These are phyloP conservation scores for Vinca minor DNA, from an alignment of 257 asterid genomes.

Conservation along the genomic window DNA sequence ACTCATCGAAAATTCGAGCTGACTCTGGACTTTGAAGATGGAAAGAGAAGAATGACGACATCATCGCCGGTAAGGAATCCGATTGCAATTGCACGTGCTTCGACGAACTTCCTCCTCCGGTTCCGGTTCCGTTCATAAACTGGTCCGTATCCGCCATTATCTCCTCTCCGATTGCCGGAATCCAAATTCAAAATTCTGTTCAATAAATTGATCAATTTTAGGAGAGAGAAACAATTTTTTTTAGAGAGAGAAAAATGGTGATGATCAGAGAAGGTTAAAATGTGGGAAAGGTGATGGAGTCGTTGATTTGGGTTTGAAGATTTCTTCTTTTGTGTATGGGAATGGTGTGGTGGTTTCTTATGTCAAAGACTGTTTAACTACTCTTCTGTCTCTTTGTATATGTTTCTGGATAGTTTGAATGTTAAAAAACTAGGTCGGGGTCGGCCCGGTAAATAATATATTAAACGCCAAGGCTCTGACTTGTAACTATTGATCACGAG, in stretches of 20 bases:
- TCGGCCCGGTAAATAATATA: too few species aligned
- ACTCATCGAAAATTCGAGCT: slow-evolving; percentile 62
- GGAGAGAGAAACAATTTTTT: neutral
- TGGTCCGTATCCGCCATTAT: slow-evolving; percentile 68
- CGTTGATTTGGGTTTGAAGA: too few species aligned
- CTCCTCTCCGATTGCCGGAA: slow-evolving; percentile 10
- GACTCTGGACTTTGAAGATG: slow-evolving; percentile 35
- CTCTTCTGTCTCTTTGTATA: too few species aligned
- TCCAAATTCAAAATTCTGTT: neutral
- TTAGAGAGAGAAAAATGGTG: neutral
- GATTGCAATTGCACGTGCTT: slow-evolving; percentile 46
- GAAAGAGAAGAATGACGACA: slow-evolving; percentile 45
- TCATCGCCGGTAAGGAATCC: slow-evolving; percentile 43
- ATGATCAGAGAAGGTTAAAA: neutral
- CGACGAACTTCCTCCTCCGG: slow-evolving; percentile 28
- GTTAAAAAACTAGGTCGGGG: too few species aligned
- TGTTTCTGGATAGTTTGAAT: too few species aligned
- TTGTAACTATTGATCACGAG: too few species aligned
- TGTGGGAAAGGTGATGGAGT: too few species aligned
- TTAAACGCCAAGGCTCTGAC: too few species aligned
- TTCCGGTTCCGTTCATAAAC: slow-evolving; percentile 29
- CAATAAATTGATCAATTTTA: neutral
- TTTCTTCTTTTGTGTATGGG: too few species aligned
- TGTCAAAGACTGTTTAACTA: neutral
- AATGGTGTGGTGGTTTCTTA: neutral